These are phyloP conservation scores for Eimeria maxima DNA, from an alignment of 169 alveolate species.

Conservation along the genomic window DNA sequence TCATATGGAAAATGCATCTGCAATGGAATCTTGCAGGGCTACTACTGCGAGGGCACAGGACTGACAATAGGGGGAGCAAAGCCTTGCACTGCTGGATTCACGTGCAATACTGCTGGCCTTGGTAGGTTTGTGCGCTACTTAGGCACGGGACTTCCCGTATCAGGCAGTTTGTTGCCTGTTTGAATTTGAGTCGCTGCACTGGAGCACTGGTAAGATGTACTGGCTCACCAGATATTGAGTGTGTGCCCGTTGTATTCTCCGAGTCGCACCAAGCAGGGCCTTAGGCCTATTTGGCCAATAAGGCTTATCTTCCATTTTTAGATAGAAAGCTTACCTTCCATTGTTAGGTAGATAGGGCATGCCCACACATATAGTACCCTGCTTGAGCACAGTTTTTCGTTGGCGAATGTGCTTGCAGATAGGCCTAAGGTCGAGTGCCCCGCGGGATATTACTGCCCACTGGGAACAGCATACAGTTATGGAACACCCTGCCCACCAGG, in stretches of 20 bases:
- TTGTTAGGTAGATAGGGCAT: not conserved
- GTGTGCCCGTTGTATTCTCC: not conserved
- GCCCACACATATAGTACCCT: not conserved
- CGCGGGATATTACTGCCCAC: slow-evolving; percentile 62
- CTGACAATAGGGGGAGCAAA: slow-evolving; percentile 28
- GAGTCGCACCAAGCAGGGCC: not conserved
- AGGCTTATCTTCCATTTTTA: not conserved
- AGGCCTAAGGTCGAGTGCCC: slow-evolving; percentile 62
- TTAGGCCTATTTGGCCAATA: not conserved
- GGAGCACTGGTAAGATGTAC: not conserved
- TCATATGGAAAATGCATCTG: not conserved
- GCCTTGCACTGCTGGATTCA: slow-evolving; percentile 64
- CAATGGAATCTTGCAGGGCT: slow-evolving; percentile 37
- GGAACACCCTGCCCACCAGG: slow-evolving; percentile 69
- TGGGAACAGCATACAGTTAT: slow-evolving; percentile 40
- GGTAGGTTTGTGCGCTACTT: not conserved
- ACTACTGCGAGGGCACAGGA: slow-evolving; percentile 63
- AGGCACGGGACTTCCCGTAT: not conserved
- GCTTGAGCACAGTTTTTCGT: not conserved
- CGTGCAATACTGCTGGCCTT: slow-evolving; percentile 26
- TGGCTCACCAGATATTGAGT: not conserved
- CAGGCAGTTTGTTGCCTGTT: not conserved
- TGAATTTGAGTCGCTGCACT: not conserved
- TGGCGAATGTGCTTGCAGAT: not conserved
- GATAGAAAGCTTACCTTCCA: not conserved